phyloP scores from a whole-genome alignment of 768 basidiomycete genomes.

The Lyophyllum shimeji region DNA sequence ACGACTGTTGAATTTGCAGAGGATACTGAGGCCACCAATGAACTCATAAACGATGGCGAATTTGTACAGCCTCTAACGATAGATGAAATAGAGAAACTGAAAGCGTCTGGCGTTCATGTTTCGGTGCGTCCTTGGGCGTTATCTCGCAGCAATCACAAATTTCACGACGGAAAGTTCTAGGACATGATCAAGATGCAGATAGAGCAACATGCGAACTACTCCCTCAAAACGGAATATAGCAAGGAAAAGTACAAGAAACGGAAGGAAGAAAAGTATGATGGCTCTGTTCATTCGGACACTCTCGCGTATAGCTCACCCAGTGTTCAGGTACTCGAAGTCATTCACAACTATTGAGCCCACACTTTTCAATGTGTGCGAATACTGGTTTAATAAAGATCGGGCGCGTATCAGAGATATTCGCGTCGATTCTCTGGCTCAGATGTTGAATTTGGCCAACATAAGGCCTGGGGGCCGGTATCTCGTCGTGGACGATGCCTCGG shows the following conservation, averaged over 20 bases:
- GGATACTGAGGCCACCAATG: conserved; percentile 97
- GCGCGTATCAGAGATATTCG: conserved; percentile 81
- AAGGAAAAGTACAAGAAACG: conserved; percentile 98
- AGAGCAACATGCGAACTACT: conserved; percentile 88
- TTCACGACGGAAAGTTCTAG: conserved; percentile 38
- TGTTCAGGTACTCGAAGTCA: conserved; percentile 74
- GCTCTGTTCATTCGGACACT: background rate
- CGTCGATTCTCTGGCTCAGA: conserved; percentile 84
- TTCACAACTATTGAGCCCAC: conserved; percentile 90
- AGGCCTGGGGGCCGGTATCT: conserved; percentile 86
- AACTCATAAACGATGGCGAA: conserved; percentile 87
- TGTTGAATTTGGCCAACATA: conserved; percentile 81
- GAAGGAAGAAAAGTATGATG: conserved; percentile 90
- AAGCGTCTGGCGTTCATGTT: conserved; percentile 79
- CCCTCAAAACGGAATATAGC: conserved; percentile 95
- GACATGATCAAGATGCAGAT: conserved; percentile 97
- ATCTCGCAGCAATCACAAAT: conserved; percentile 14
- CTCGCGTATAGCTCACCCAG: background rate
- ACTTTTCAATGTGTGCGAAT: conserved; percentile 81
- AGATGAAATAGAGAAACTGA: conserved; percentile 81
- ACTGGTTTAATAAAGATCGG: conserved; percentile 87
- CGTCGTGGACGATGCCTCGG: conserved; percentile 90
- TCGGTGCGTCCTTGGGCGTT: conserved; percentile 44
- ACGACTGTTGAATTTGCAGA: conserved; percentile 45
- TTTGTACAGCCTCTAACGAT: conserved; percentile 81